Conservation (phyloP, 2,329 filamentous ascomycete species). For the Fusarium sp. region DNA sequence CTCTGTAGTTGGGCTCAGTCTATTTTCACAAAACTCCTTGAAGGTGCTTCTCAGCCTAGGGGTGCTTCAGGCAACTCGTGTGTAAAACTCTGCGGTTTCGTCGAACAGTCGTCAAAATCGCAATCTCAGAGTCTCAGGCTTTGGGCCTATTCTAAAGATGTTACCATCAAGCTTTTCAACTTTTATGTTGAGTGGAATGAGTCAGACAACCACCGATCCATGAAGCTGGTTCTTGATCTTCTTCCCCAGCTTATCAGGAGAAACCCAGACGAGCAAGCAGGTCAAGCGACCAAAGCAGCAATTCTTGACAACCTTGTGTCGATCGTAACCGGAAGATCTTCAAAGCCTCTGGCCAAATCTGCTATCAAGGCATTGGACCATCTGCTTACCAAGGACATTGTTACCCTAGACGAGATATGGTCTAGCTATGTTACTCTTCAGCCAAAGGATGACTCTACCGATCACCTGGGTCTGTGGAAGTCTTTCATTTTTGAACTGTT, state of each 20-base stretch:
- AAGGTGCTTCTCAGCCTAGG: conserved; percentile 65
- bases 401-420: conserved; percentile 62
- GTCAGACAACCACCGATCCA: conserved; percentile 72
- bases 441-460: conserved; percentile 35
- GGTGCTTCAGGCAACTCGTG: conserved; percentile 68
- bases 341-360: conserved; percentile 75
- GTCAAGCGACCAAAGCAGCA: conserved; percentile 56
- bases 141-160: conserved; percentile 66
- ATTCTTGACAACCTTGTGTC: conserved; percentile 67
- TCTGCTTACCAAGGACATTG: conserved; percentile 71
- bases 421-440: conserved; percentile 58
- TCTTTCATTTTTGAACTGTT: conserved; percentile 63
- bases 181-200: conserved; percentile 78
- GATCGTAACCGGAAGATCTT: conserved; percentile 70
- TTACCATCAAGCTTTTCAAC: conserved; percentile 65
- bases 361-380: conserved; percentile 76
- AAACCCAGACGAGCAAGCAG: conserved; percentile 60
- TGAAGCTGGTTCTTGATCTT: conserved; percentile 72
- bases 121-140: conserved; percentile 55
- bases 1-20: conserved; percentile 51
- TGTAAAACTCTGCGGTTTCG: conserved; percentile 70
- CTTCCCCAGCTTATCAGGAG: conserved; percentile 63
- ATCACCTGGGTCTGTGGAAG: conserved; percentile 60
- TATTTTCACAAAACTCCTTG: conserved; percentile 63
- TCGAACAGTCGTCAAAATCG: conserved; percentile 70